Evolutionary conservation across 2,329 filamentous ascomycete species (phyloP), one percentile per base, ranked within the genome.

Genomic region (Colletotrichum gloeosporioides): DNA sequence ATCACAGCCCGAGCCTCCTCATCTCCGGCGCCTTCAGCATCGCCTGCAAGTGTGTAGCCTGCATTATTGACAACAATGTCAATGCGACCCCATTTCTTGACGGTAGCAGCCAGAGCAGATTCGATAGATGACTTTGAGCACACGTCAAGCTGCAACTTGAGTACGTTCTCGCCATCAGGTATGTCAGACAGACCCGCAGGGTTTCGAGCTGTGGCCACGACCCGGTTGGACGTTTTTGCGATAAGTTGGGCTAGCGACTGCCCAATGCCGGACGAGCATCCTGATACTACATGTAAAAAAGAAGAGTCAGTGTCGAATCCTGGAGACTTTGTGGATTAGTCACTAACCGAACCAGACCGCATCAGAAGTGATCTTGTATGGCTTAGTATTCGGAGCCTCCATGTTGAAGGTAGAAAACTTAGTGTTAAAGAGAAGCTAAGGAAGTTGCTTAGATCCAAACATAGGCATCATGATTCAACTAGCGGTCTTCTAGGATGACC

Each of bases 371-470:
- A 49, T 49, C 39, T 49, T 49, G 39, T 49, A n/a, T 49, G 39
- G 39, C 18, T 49, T n/a, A 12, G 39, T 12, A 0, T 49, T 49
- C 39, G 39, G 18, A 12, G 39, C 39, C 9, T 49, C 39, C 39
- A 49, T 49, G 39, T 1, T 1, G 39, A 49, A 0, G 0, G 39
- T n/a, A n/a, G 18, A 12, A n/a, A n/a, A n/a, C 1, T 1, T 0
- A 2, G 39, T n/a, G 39, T 49, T 49, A 0, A 49, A 49, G 39
- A 49, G 39, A 3, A 18, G 18, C 39, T 22, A 22, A n/a, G 1
- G 18, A 1, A 1, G 39, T 1, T 49, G 39, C 18, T 49, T 12
- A 0, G 39, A n/a, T 49, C 39, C 12, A 1, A 10, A 44, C 5
- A 2, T 44, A 0, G n/a, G 39, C 39, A 44, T 44, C 39, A 0